A percentile compares a stretch with the other conserved stretches of the same genome.
Conservation (phyloP, 345 rosid species). For the Moricandia arvensis region DNA sequence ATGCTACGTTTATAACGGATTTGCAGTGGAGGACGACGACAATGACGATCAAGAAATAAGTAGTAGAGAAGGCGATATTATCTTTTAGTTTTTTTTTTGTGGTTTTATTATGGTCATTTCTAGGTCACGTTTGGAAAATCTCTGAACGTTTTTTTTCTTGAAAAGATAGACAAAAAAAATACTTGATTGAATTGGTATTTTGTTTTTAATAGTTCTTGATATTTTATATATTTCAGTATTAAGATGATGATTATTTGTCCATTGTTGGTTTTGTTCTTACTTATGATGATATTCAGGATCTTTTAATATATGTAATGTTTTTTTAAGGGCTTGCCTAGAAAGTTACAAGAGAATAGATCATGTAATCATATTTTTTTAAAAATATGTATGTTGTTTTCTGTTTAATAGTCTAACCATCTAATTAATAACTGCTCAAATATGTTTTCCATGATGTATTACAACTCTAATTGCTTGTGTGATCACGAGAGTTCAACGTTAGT, state of each 20-base stretch:
- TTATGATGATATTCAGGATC: neutral
- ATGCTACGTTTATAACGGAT: conserved; percentile 23
- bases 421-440: neutral
- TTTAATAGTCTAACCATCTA: neutral
- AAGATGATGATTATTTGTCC: conserved; percentile 13
- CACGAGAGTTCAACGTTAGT: neutral
- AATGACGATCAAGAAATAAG: conserved; percentile 30
- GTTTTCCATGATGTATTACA: neutral
- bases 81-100: neutral
- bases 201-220: conserved; percentile 7
- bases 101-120: conserved; percentile 2
- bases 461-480: neutral
- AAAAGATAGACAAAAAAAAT: conserved; percentile 13
- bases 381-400: neutral
- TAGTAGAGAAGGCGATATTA: neutral
- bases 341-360: neutral
- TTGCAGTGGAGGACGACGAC: conserved; percentile 35
- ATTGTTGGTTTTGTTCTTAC: neutral
- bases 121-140: conserved; percentile 40
- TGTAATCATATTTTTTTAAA: neutral
- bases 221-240: neutral
- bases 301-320: neutral
- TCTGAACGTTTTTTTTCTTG: conserved; percentile 29
- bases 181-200: conserved; percentile 14
- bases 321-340: neutral